Evolutionary conservation across 1,284 basidiomycete species (phyloP), one percentile per base, ranked within the genome.

Genomic region (Moesziomyces globuligerus): DNA sequence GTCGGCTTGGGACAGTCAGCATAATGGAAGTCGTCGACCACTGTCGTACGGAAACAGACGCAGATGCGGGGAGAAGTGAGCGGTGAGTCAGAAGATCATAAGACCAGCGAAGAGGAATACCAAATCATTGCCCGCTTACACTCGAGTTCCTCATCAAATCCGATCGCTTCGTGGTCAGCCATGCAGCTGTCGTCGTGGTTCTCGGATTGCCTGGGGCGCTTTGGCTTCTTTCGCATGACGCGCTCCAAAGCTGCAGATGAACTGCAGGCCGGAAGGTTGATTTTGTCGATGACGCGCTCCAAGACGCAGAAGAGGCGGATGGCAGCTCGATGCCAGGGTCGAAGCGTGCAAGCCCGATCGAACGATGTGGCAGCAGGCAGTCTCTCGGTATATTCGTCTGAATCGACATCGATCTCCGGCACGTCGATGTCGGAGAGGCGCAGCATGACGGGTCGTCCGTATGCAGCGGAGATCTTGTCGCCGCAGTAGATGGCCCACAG

Each of bases 181-280:
- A 66, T 72, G 51, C 69, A 72, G 32, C 59, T 62, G 2, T 66
- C 69, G 24, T 67, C 64, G 54, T 72, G 69, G 18, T 66, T 66
- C 18, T 51, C 54, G 10, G 59, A 59, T 37, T 72, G 62, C 25
- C 69, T 51, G 3, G 69, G 69, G 39, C 69, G 50, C 26, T 67
- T 72, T 2, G 64, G 69, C 40, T 72, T 72, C 37, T 66, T 67
- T 23, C 69, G 58, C 62, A 66, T 64, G 26, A 72, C 62, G 9
- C 69, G 44, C 41, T 72, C 69, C 11, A 72, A 48, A 7, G 69
- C 69, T 28, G 54, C 45, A 0, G 69, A 72, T 9, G 47, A 49
- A 42, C 64, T 72, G 59, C 69, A 72, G 10, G 69, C 64, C 3
- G 69, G 69, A 25, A 72, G 64, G 37, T 72, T 72, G 51, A 72